A percentile compares a stretch with the other conserved stretches of the same genome.
These are phyloP conservation scores for Elsinoe batatas DNA, from an alignment of 2,329 filamentous ascomycete genomes.

Conservation along the genomic window DNA sequence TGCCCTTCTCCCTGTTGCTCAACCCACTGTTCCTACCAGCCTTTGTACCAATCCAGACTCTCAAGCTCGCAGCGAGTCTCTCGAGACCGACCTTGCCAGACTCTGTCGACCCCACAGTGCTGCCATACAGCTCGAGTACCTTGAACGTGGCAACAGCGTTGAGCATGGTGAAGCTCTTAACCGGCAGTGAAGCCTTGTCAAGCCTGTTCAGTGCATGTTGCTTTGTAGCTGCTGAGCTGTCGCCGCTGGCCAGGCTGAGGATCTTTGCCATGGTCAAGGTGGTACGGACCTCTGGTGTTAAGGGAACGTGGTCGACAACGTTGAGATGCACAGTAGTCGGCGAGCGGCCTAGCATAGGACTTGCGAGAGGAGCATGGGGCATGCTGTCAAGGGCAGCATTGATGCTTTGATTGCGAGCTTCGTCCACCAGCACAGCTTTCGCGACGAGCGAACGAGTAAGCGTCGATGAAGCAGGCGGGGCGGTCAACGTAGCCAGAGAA, in stretches of 20 bases:
- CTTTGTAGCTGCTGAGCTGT: slow-evolving; percentile 24
- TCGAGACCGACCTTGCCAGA: slow-evolving; percentile 33
- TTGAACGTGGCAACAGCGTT: slow-evolving; percentile 37
- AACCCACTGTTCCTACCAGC: slow-evolving; percentile 33
- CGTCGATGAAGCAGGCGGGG: slow-evolving; percentile 69
- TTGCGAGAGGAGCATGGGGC: slow-evolving; percentile 25
- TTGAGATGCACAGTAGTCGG: slow-evolving; percentile 32
- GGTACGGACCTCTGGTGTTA: slow-evolving; percentile 47
- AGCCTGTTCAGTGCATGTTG: slow-evolving; percentile 31
- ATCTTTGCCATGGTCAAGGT: slow-evolving; percentile 52
- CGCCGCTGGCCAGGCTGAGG: slow-evolving; percentile 33
- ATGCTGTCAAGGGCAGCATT: slow-evolving; percentile 44
- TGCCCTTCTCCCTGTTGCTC: slow-evolving; percentile 28
- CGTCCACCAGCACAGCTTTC: slow-evolving; percentile 48
- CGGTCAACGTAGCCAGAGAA: slow-evolving; percentile 58
- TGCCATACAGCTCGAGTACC: slow-evolving; percentile 30
- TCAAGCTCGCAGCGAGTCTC: slow-evolving; percentile 33
- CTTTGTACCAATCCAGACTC: slow-evolving; percentile 39
- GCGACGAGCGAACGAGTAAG: slow-evolving; percentile 49
- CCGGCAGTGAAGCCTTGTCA: slow-evolving; percentile 32
- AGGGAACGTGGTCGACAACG: slow-evolving; percentile 44
- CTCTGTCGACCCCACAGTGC: slow-evolving; percentile 24
- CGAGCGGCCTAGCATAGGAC: slow-evolving; percentile 22
- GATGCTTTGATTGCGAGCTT: slow-evolving; percentile 42
- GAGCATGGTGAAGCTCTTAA: slow-evolving; percentile 34